Evolutionary conservation across 2,329 filamentous ascomycete species (phyloP).

Genomic region (Emergomyces africanus): DNA sequence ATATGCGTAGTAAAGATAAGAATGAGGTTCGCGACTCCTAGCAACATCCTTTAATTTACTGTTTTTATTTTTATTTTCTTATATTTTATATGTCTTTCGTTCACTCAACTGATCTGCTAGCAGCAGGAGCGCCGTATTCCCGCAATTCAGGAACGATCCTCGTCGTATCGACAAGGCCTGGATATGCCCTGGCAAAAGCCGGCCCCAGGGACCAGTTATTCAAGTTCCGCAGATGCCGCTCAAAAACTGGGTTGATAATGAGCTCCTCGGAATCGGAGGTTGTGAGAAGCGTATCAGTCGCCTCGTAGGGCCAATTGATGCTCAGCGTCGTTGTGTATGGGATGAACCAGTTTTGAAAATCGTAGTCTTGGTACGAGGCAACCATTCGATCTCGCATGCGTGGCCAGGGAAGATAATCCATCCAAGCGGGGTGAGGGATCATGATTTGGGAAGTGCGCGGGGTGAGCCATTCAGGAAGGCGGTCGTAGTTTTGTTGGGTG

Average conservation of each 20-base stretch:
- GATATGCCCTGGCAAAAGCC: slow-evolving; percentile 53
- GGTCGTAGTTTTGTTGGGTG: slow-evolving; percentile 64
- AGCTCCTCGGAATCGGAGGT: slow-evolving; percentile 45
- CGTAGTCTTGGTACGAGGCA: slow-evolving; percentile 40
- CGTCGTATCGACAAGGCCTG: slow-evolving; percentile 36
- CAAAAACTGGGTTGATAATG: slow-evolving; percentile 76
- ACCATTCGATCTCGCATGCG: slow-evolving; percentile 57
- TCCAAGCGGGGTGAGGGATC: slow-evolving; percentile 62
- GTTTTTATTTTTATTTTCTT: no score
- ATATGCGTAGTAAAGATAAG: not conserved
- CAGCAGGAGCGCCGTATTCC: not conserved
- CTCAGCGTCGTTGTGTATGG: slow-evolving; percentile 64
- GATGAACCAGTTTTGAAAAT: slow-evolving; percentile 72
- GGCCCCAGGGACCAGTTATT: slow-evolving; percentile 73
- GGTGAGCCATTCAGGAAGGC: slow-evolving; percentile 59
- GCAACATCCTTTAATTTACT: not conserved
- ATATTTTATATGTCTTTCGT: no score
- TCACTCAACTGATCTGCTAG: not conserved
- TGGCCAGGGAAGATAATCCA: slow-evolving; percentile 72
- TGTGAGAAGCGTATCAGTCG: slow-evolving; percentile 54
- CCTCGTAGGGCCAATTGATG: slow-evolving; percentile 75
- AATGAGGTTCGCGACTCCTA: not conserved
- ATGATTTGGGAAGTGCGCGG: slow-evolving; percentile 56
- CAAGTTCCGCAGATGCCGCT: slow-evolving; percentile 60
- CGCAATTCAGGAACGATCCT: slow-evolving; percentile 15